A percentile compares a stretch with the other conserved stretches of the same genome.
These are phyloP conservation scores for Heimioporus sp. DNA, from an alignment of 768 basidiomycete species.

Conservation along the genomic window DNA sequence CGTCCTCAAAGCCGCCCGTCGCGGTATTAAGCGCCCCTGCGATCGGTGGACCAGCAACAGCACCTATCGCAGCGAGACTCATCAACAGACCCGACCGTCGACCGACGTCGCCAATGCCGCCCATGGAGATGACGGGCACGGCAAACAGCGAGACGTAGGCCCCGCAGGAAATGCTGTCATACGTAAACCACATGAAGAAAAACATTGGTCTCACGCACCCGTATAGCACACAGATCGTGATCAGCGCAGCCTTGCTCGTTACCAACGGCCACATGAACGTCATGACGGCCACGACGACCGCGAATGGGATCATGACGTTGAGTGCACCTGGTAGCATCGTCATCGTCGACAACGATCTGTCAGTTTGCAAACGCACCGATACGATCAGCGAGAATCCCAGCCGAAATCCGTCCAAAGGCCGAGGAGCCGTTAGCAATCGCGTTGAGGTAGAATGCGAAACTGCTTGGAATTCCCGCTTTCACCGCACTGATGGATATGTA, in stretches of 20 bases:
- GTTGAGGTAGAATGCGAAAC: slow-evolving; percentile 62
- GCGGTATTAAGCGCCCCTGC: slow-evolving; percentile 62
- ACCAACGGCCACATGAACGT: slow-evolving; percentile 76
- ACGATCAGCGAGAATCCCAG: slow-evolving; percentile 54
- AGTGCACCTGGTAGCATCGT: slow-evolving; percentile 47
- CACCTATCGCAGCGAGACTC: slow-evolving; percentile 59
- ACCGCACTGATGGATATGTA: slow-evolving; percentile 63
- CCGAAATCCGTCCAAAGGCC: slow-evolving; percentile 54
- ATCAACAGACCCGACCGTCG: slow-evolving; percentile 66
- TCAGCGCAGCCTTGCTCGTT: slow-evolving; percentile 39
- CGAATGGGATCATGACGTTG: slow-evolving; percentile 68
- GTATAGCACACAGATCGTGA: slow-evolving; percentile 59
- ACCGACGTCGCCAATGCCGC: slow-evolving; percentile 59
- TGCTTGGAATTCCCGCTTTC: slow-evolving; percentile 42
- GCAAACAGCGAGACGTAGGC: slow-evolving; percentile 55
- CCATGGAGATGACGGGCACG: slow-evolving; percentile 60
- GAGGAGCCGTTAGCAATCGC: slow-evolving; percentile 69
- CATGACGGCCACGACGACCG: slow-evolving; percentile 49
- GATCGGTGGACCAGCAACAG: slow-evolving; percentile 67
- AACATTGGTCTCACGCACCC: slow-evolving; percentile 43
- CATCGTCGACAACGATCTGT: background rate
- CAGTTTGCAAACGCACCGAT: slow-evolving; percentile 36
- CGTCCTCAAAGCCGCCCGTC: slow-evolving; percentile 42
- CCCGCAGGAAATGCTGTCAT: slow-evolving; percentile 36
- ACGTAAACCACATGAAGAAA: slow-evolving; percentile 44